Percentiles rank a stretch among this genome's conserved stretches.
These are phyloP conservation scores for Emergomyces orientalis DNA, from an alignment of 2,329 filamentous ascomycete species.

Conservation along the genomic window DNA sequence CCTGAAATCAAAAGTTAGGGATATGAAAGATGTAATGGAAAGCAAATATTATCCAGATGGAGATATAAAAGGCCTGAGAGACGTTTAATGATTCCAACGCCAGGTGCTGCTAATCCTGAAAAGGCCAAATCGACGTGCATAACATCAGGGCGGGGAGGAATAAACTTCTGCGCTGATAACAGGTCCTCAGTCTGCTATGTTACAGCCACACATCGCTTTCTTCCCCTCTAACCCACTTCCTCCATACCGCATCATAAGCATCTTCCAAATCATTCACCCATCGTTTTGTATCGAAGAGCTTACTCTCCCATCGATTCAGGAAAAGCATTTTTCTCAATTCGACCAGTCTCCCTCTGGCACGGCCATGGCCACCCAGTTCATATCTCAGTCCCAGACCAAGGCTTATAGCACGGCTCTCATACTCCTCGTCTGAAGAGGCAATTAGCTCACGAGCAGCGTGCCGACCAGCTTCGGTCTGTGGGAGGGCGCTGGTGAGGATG, in stretches of 20 bases:
- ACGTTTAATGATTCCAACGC: background rate
- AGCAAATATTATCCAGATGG: background rate
- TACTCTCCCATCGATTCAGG: conserved; percentile 72
- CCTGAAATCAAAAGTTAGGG: background rate
- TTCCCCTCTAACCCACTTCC: conserved; percentile 72
- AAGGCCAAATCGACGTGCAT: background rate
- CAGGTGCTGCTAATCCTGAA: background rate
- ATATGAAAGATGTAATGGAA: background rate
- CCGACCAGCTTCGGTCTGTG: conserved; percentile 57
- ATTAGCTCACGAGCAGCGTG: conserved; percentile 66
- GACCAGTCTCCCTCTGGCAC: conserved; percentile 55
- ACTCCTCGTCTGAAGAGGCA: conserved; percentile 66
- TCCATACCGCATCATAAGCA: conserved; percentile 84
- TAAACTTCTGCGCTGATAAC: background rate
- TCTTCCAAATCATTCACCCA: conserved; percentile 87
- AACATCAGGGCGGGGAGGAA: background rate
- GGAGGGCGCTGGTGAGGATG: conserved; percentile 81
- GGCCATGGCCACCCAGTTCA: conserved; percentile 28
- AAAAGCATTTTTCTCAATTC: conserved; percentile 76
- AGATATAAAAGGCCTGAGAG: background rate
- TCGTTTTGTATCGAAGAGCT: conserved; percentile 78
- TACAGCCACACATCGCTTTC: conserved; percentile 85
- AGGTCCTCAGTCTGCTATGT: background rate
- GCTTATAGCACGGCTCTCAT: conserved; percentile 66
- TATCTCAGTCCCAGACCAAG: conserved; percentile 59